phyloP scores from a whole-genome alignment of 148 eudicot genomes.

The Suaeda aralocaspica region DNA sequence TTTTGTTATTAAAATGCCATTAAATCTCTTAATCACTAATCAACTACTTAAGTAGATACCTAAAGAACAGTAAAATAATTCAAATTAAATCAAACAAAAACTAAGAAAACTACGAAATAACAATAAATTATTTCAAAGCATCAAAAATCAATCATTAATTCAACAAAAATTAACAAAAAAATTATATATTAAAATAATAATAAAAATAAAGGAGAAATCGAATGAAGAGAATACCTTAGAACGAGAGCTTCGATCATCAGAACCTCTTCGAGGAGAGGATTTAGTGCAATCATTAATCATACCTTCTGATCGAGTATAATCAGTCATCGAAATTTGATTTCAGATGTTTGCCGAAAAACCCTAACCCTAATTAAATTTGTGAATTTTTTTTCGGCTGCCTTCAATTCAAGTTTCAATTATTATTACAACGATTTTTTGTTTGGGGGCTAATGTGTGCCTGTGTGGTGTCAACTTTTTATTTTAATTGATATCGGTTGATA shows the following conservation, averaged over 20 bases:
- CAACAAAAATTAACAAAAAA: too few relatives aligned
- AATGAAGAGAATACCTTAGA: conserved; percentile 41
- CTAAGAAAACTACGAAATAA: background rate
- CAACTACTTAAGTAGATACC: background rate
- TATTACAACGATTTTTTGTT: too few relatives aligned
- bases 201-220: background rate
- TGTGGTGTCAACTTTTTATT: background rate
- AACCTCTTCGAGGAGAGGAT: conserved; percentile 41
- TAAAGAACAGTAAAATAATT: background rate
- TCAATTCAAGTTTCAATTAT: too few relatives aligned
- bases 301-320: conserved; percentile 6
- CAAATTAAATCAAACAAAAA: background rate
- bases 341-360: conserved; percentile 18
- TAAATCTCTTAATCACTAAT: background rate
- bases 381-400: too few relatives aligned
- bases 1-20: background rate
- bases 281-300: conserved; percentile 35
- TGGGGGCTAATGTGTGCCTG: background rate
- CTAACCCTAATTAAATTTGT: conserved; percentile 25
- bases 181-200: background rate
- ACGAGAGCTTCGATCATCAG: conserved; percentile 47
- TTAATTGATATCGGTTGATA: too few relatives aligned
- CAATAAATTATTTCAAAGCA: too few relatives aligned
- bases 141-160: too few relatives aligned
- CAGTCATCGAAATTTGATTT: conserved; percentile 13